A percentile compares a stretch with the other conserved stretches of the same genome.
These are phyloP conservation scores for Xylaria digitata DNA, from an alignment of 2,329 filamentous ascomycete genomes.

Conservation along the genomic window DNA sequence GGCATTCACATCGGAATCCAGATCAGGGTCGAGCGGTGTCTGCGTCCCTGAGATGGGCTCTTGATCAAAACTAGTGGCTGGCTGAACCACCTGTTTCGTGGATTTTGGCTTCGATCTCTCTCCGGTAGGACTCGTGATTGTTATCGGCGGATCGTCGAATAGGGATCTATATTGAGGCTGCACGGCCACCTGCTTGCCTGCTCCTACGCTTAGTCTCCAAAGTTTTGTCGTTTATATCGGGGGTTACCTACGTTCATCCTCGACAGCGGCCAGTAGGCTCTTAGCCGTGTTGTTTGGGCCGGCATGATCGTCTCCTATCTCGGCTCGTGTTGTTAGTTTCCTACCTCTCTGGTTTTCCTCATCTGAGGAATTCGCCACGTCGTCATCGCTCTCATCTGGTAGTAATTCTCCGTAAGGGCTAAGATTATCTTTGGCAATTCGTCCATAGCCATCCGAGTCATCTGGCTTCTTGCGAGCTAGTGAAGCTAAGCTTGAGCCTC, in stretches of 20 bases:
- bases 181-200: slow-evolving; percentile 64
- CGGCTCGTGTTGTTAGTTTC: slow-evolving; percentile 63
- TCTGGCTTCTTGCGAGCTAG: slow-evolving; percentile 67
- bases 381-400: slow-evolving; percentile 75
- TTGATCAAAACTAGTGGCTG: slow-evolving; percentile 85
- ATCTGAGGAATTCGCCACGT: slow-evolving; percentile 64
- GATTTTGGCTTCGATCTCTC: slow-evolving; percentile 69
- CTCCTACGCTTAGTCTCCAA: slow-evolving; percentile 41
- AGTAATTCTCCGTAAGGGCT: slow-evolving; percentile 74
- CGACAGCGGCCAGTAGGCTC: slow-evolving; percentile 77
- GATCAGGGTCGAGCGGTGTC: slow-evolving; percentile 80
- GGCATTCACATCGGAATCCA: slow-evolving; percentile 84
- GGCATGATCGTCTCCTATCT: slow-evolving; percentile 54
- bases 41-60: slow-evolving; percentile 65
- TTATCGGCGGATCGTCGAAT: slow-evolving; percentile 74
- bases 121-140: slow-evolving; percentile 70
- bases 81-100: slow-evolving; percentile 69
- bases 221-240: neutral
- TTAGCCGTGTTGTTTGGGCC: slow-evolving; percentile 52
- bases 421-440: slow-evolving; percentile 75
- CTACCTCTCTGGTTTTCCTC: slow-evolving; percentile 74
- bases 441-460: slow-evolving; percentile 58
- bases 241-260: slow-evolving; percentile 77
- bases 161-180: slow-evolving; percentile 72
- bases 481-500: slow-evolving; percentile 71